These are phyloP conservation scores for Sophora flavescens DNA, from an alignment of 306 rosid genomes.

Conservation along the genomic window DNA sequence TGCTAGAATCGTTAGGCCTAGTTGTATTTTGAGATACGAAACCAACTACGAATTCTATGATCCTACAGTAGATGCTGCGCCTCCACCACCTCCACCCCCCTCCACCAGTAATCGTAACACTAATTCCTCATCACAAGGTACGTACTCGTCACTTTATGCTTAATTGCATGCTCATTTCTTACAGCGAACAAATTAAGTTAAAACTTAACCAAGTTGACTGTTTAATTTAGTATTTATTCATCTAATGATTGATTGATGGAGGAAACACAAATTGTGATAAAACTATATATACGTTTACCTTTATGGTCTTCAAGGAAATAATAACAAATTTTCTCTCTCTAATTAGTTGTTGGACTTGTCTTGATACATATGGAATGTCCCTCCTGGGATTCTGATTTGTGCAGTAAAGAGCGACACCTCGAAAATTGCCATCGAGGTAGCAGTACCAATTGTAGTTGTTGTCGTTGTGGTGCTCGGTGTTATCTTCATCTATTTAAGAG, in stretches of 20 bases:
- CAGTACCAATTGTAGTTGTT: slow-evolving; percentile 35
- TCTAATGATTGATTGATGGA: too few species aligned
- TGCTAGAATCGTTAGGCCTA: slow-evolving; percentile 39
- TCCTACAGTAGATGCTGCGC: not conserved
- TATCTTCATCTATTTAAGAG: slow-evolving; percentile 20
- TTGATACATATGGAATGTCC: not conserved
- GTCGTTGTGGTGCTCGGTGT: slow-evolving; percentile 36
- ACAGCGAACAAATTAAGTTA: not conserved
- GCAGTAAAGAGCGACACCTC: slow-evolving; percentile 50
- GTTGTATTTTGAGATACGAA: slow-evolving; percentile 47
- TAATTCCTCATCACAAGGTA: not conserved
- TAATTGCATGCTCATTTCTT: not conserved
- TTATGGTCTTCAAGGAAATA: too few species aligned
- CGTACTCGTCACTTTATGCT: not conserved
- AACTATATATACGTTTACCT: too few species aligned
- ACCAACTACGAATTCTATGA: not conserved
- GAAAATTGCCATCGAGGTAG: slow-evolving; percentile 19
- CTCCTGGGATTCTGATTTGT: slow-evolving; percentile 29
- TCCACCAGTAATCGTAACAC: too few species aligned
- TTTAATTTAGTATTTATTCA: too few species aligned
- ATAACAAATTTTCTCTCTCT: not conserved
- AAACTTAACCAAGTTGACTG: too few species aligned
- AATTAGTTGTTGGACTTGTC: not conserved
- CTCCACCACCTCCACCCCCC: not conserved
- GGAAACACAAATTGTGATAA: too few species aligned